phyloP scores from a whole-genome alignment of 192 early-diverging fungal genomes.

The Jimgerdemannia lactiflua region DNA sequence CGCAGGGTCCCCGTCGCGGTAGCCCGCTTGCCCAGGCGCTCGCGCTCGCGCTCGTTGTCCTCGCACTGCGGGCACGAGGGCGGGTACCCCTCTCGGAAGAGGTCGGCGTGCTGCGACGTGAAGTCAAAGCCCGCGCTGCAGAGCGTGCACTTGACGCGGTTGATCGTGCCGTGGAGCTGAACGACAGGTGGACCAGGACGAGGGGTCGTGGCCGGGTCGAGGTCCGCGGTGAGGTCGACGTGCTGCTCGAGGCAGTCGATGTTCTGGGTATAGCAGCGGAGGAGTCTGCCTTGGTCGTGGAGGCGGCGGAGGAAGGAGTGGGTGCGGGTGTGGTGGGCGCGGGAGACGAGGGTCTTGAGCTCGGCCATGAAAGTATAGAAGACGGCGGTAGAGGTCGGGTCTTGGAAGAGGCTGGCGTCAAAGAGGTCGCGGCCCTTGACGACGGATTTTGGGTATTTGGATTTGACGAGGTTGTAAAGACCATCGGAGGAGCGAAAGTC shows the following conservation, averaged over 20 bases:
- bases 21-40: conserved; percentile 72
- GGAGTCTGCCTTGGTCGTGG: conserved; percentile 68
- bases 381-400: conserved; percentile 55
- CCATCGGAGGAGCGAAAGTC: conserved; percentile 84
- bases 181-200: conserved; percentile 64
- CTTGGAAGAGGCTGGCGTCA: conserved; percentile 78
- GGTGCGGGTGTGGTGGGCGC: conserved; percentile 77
- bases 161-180: conserved; percentile 90
- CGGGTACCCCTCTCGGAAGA: conserved; percentile 72
- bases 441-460: conserved; percentile 66
- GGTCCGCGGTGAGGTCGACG: conserved; percentile 57
- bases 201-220: conserved; percentile 29
- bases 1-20: conserved; percentile 74
- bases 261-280: conserved; percentile 96
- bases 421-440: conserved; percentile 82
- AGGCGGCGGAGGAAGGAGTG: conserved; percentile 84
- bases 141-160: conserved; percentile 82
- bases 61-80: conserved; percentile 63
- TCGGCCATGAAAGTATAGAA: conserved; percentile 88
- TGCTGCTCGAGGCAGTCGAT: conserved; percentile 90
- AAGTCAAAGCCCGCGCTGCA: conserved; percentile 75
- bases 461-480: conserved; percentile 83
- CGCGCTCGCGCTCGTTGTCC: conserved; percentile 41
- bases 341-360: conserved; percentile 67
- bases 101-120: conserved; percentile 43